Conservation (phyloP, 1,284 basidiomycete species). For the Cutaneotrichosporon cyanovorans region DNA sequence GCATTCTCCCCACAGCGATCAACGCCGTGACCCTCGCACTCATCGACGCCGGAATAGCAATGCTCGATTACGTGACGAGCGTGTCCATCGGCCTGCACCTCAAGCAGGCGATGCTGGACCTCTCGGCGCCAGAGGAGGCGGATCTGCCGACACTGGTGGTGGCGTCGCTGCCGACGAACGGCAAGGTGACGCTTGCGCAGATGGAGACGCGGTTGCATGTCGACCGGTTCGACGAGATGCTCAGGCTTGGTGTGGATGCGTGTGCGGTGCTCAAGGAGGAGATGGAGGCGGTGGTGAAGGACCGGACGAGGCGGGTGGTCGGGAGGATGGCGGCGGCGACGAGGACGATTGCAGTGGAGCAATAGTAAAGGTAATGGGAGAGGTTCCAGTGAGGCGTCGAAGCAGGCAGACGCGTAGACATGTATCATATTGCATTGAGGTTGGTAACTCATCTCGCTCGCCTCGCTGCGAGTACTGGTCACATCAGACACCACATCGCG, state of each 20-base stretch:
- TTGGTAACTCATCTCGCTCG: too few species aligned
- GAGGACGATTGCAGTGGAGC: neutral
- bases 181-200: slow-evolving; percentile 75
- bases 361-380: too few species aligned
- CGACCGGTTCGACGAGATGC: slow-evolving; percentile 83
- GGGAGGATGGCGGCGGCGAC: slow-evolving; percentile 29
- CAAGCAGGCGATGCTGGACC: slow-evolving; percentile 72
- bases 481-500: too few species aligned
- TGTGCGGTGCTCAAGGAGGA: slow-evolving; percentile 70
- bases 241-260: slow-evolving; percentile 69
- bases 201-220: slow-evolving; percentile 93
- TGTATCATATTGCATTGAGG: too few species aligned
- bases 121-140: slow-evolving; percentile 80
- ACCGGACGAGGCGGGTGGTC: slow-evolving; percentile 58
- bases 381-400: too few species aligned
- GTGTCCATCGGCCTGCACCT: slow-evolving; percentile 65
- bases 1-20: slow-evolving; percentile 83
- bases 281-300: slow-evolving; percentile 68
- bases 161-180: slow-evolving; percentile 74
- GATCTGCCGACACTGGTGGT: slow-evolving; percentile 82
- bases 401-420: too few species aligned
- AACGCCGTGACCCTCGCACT: slow-evolving; percentile 92
- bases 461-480: too few species aligned
- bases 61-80: slow-evolving; percentile 83
- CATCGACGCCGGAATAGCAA: slow-evolving; percentile 74